Conservation (phyloP, 768 basidiomycete species). For the Mycena rebaudengoi region DNA sequence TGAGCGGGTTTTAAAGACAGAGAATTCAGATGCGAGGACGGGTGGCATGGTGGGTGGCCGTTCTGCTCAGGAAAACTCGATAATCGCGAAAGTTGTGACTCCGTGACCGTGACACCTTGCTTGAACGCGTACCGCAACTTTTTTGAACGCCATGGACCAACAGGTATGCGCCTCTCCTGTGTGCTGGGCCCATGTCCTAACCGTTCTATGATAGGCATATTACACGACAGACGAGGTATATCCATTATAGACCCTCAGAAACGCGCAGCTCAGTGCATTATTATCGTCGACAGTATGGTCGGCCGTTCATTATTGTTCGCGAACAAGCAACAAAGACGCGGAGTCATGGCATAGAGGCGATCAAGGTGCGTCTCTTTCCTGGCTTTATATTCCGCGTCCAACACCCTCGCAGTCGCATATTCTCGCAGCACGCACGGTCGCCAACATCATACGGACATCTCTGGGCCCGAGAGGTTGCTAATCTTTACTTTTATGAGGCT, state of each 20-base stretch:
- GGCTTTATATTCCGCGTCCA: conserved; percentile 20
- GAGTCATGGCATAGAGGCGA: conserved; percentile 91
- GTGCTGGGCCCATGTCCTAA: conserved; percentile 31
- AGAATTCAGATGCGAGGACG: no score
- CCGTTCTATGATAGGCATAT: conserved; percentile 66
- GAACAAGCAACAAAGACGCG: conserved; percentile 94
- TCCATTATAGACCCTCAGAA: not conserved
- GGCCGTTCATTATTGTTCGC: conserved; percentile 97
- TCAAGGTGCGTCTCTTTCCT: conserved; percentile 71
- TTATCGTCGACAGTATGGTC: conserved; percentile 82
- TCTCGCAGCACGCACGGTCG: conserved; percentile 91
- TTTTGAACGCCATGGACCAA: conserved; percentile 16
- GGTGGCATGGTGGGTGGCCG: no score
- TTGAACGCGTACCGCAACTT: conserved; percentile 35
- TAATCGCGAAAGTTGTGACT: no score
- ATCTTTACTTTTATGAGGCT: not conserved
- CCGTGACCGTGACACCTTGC: conserved; percentile 41
- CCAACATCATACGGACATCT: conserved; percentile 94
- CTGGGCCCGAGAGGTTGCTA: conserved; percentile 89
- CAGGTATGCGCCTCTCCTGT: conserved; percentile 15
- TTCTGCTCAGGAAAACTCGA: no score
- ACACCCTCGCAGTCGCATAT: conserved; percentile 80
- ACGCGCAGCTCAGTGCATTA: conserved; percentile 22
- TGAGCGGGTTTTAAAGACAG: no score
- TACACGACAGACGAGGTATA: conserved; percentile 88